Evolutionary conservation across 768 basidiomycete species (phyloP), one percentile per base, ranked within the genome.

Genomic region (Auriscalpium orientale): DNA sequence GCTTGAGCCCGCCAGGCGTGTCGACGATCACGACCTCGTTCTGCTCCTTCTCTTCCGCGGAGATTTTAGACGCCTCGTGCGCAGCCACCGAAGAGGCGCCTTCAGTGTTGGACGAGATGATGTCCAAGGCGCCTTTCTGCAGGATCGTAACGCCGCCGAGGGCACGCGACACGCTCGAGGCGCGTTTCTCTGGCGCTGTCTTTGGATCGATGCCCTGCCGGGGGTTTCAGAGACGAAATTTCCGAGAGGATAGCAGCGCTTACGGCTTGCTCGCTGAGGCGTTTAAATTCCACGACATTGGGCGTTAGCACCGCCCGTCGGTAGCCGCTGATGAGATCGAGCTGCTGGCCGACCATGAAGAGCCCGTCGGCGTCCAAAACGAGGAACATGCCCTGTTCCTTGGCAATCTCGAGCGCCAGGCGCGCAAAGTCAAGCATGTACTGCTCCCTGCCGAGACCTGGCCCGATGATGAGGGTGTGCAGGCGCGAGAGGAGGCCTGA

Each of bases 341-440:
- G 74, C 49, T 94, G 85, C 62, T 87, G 78, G 21, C 91, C 85
- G 21, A 95, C 77, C 70, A 94, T 76, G 76, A 79, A 91, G 16
- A 99, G 79, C 2, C 87, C 92, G 66, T 99, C 95, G 1, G 95
- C 97, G 64, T 99, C 97, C 15, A 99, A 76, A 16, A 98, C 94
- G 58, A 98, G 74, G 68, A 86, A 95, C 84, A 95, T 88, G 53
- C 85, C 86, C 38, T 65, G 62, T 64, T 79, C 70, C 59, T 75
- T 79, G 4, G 95, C 95, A 44, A 95, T 75, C 10, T 71, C 70
- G 18, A 98, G 73, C 0, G 95, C 92, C 28, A 84, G 69, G 55
- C 80, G 80, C 1, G 94, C 95, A 56, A 82, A 92, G 4, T 69
- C 70, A 66, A 91, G 91, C 93, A 98, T 99, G 72, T 91, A 89